Evolutionary conservation across 208 protist genomes (phyloP), one percentile per base, ranked within the genome.

Genomic region (Crithidia fasciculata): DNA sequence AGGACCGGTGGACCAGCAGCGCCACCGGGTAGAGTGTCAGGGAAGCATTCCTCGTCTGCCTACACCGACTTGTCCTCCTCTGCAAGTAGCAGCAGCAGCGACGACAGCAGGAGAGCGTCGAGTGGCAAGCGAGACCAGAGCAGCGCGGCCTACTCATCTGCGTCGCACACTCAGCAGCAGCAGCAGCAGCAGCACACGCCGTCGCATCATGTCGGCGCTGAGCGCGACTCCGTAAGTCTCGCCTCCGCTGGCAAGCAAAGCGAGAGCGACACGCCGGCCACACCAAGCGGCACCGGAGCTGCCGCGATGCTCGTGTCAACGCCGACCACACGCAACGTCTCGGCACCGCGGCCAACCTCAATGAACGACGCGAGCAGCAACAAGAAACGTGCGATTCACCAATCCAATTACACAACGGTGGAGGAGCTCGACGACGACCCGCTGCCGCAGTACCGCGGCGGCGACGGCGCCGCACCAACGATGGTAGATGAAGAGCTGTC

Each of bases 351-450:
- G 12, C 37, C 18, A 10, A 43, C 2, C 53, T 41, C 53, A 3
- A 9, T 53, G 0, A 50, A 61, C 5, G 65, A 61, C 7, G 65
- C 12, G 8, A 61, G 0, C 37, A 45, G 15, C 40, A 28, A 52
- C 37, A 70, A 70, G 15, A 70, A 70, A 43, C 47, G 52, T 18
- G 52, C 65, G 37, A 59, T 70, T 10, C 18, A 70, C 12, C 65
- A 70, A 16, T 70, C 65, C 41, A 70, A 70, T 41, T 70, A 70
- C 65, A 70, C 53, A 0, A 61, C 65, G 10, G 65, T 70, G 52
- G 53, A 70, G 19, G 65, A 70, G 53, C 53, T 70, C 15, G 65
- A 70, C 52, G 65, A 70, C 41, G 53, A 45, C 13, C 65, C 65
- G 65, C 65, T 70, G 18, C 65, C 65, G 18, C 65, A 70, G 53